These are phyloP conservation scores for Durusdinium trenchii DNA, from an alignment of 73 alveolate species.

Conservation along the genomic window DNA sequence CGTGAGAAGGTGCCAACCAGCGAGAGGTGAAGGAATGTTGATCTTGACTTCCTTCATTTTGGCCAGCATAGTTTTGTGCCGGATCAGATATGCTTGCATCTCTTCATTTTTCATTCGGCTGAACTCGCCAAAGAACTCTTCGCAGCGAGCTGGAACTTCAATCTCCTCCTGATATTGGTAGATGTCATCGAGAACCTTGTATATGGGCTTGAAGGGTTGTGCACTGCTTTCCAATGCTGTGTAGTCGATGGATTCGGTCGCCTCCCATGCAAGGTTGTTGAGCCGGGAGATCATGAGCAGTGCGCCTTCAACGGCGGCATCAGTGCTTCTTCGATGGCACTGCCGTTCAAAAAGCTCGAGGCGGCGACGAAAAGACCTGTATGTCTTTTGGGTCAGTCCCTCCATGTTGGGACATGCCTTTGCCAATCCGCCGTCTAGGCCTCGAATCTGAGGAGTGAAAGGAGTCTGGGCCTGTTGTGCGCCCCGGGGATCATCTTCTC, in stretches of 20 bases:
- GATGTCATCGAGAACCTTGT: neutral
- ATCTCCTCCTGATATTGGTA: slow-evolving; percentile 17
- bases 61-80: neutral
- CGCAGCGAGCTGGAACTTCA: slow-evolving; percentile 11
- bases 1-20: slow-evolving; percentile 20
- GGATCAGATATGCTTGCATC: neutral
- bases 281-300: neutral
- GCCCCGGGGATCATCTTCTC: neutral
- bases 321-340: neutral
- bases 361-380: slow-evolving; percentile 9
- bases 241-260: neutral
- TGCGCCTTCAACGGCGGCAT: slow-evolving; percentile 2
- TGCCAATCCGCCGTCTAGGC: slow-evolving; percentile 16
- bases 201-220: slow-evolving; percentile 8
- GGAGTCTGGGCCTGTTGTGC: neutral
- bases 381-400: neutral
- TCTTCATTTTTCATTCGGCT: slow-evolving; percentile 14
- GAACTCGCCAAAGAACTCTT: slow-evolving; percentile 21
- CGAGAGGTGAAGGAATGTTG: neutral
- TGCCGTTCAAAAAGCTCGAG: neutral
- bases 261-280: neutral
- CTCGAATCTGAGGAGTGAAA: too few relatives aligned
- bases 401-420: neutral
- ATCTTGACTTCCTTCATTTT: neutral
- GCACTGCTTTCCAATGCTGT: neutral